A percentile compares a stretch with the other conserved stretches of the same genome.
phyloP scores from a whole-genome alignment of 805 yeast genomes.

The Scheffersomyces lignosus region DNA sequence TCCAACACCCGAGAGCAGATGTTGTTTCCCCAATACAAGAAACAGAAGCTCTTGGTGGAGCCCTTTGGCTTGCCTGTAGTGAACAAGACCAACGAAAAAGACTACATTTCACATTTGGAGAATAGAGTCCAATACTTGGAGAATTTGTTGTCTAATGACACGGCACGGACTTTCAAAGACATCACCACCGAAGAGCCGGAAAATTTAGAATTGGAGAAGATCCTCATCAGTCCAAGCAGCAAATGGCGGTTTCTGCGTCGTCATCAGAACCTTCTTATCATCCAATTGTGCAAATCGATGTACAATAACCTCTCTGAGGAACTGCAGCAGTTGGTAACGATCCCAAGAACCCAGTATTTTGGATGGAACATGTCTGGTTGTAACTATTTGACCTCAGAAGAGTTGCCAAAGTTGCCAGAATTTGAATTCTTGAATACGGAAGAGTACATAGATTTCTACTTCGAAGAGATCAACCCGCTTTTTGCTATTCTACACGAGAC shows the following conservation, averaged over 20 bases:
- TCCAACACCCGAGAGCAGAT: not conserved
- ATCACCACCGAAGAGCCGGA: constrained; percentile 20
- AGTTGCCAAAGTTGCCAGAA: constrained; percentile 34
- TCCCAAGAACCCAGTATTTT: constrained; percentile 61
- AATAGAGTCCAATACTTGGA: constrained; percentile 43
- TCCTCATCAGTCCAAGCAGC: constrained; percentile 27
- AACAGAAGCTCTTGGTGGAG: constrained; percentile 12
- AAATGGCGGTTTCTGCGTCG: constrained; percentile 51
- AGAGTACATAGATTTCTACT: constrained; percentile 39
- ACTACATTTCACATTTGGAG: constrained; percentile 37
- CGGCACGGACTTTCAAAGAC: constrained; percentile 10
- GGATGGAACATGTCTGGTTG: constrained; percentile 70
- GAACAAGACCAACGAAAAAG: constrained; percentile 10
- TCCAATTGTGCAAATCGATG: constrained; percentile 36
- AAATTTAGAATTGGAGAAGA: constrained; percentile 11
- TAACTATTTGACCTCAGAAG: constrained; percentile 41
- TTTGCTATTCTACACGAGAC: constrained; percentile 53
- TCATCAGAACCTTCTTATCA: constrained; percentile 44
- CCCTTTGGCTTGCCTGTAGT: constrained; percentile 20
- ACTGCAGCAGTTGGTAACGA: constrained; percentile 30
- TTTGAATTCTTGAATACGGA: constrained; percentile 11
- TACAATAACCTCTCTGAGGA: constrained; percentile 33
- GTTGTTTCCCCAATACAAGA: constrained; percentile 4
- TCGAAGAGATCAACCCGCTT: constrained; percentile 52
- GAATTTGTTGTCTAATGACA: constrained; percentile 19